Percentiles rank a stretch among this genome's conserved stretches.
phyloP scores from a whole-genome alignment of 2,329 filamentous ascomycete species.

The Hymenoscyphus fructigenus region DNA sequence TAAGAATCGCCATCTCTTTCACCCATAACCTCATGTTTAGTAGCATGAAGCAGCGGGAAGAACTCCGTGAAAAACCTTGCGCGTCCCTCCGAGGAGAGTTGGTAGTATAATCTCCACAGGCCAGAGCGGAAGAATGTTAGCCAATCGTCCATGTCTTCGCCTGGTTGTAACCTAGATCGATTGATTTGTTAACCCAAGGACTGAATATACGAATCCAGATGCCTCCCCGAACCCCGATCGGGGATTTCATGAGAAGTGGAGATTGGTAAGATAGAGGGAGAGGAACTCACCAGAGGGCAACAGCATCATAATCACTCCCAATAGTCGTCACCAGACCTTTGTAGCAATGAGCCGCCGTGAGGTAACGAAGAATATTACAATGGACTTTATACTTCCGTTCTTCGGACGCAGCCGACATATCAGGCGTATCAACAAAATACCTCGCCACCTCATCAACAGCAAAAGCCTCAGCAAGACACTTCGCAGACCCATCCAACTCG shows the following conservation, averaged over 20 bases:
- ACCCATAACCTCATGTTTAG: constrained; percentile 69
- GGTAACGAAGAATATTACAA: constrained; percentile 73
- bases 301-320: constrained; percentile 72
- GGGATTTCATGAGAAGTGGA: not conserved
- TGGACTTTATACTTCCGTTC: constrained; percentile 76
- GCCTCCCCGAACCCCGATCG: not conserved
- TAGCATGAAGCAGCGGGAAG: constrained; percentile 69
- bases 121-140: constrained; percentile 71
- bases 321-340: constrained; percentile 73
- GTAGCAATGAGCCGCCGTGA: constrained; percentile 72
- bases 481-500: constrained; percentile 70
- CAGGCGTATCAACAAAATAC: constrained; percentile 73
- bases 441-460: constrained; percentile 69
- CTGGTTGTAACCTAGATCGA: constrained; percentile 67
- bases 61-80: constrained; percentile 76
- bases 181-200: not conserved
- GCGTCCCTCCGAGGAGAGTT: constrained; percentile 69
- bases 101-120: constrained; percentile 74
- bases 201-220: too few relatives aligned
- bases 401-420: constrained; percentile 60
- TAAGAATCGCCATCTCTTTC: constrained; percentile 66
- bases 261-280: not conserved
- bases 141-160: constrained; percentile 70
- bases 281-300: constrained; percentile 67
- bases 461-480: constrained; percentile 75